Percentiles rank a stretch among this genome's conserved stretches.
Evolutionary conservation across 2,329 filamentous ascomycete genomes (phyloP).

Genomic region (Nothomitra cinnamomea): DNA sequence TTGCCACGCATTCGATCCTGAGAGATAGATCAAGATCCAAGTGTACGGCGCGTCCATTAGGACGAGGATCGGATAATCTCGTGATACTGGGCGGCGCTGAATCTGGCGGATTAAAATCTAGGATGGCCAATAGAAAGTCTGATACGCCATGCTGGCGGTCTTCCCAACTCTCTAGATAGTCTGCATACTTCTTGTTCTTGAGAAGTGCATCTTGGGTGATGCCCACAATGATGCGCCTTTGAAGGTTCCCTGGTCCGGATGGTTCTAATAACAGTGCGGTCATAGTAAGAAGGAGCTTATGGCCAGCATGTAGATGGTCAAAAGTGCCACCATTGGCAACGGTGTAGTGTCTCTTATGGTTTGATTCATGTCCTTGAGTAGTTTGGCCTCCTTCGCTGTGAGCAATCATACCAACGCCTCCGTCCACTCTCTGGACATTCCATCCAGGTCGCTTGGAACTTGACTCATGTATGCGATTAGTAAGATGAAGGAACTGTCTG

Average conservation of each 20-base stretch:
- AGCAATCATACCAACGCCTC: neutral
- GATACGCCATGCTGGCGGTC: constrained; percentile 51
- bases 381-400: neutral
- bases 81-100: constrained; percentile 16
- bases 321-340: constrained; percentile 88
- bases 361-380: neutral
- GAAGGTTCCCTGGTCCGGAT: constrained; percentile 18
- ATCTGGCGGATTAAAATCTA: constrained; percentile 36
- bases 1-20: constrained; percentile 61
- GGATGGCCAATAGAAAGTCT: constrained; percentile 47
- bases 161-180: constrained; percentile 67
- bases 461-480: neutral
- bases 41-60: constrained; percentile 34
- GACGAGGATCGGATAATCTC: constrained; percentile 20
- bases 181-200: constrained; percentile 73
- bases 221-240: constrained; percentile 55
- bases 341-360: constrained; percentile 31
- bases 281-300: constrained; percentile 91
- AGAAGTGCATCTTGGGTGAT: constrained; percentile 80
- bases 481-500: neutral
- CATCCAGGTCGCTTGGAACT: neutral
- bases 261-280: constrained; percentile 54
- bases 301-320: constrained; percentile 86
- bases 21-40: constrained; percentile 45
- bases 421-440: neutral